These are phyloP conservation scores for Anacardium occidentale DNA, from an alignment of 345 rosid species.

Conservation along the genomic window DNA sequence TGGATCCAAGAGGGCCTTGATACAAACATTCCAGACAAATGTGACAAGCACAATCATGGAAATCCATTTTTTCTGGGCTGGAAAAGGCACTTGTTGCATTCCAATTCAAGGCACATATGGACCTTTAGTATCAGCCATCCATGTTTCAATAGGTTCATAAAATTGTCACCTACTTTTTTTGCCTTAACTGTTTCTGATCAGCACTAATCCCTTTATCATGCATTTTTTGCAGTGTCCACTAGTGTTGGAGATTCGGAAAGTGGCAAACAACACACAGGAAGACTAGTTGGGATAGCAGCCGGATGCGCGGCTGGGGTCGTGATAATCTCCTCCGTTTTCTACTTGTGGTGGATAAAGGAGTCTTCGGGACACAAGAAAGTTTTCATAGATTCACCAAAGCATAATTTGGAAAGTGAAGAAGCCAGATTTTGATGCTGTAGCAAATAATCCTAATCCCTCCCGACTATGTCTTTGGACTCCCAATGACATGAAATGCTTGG, in stretches of 20 bases:
- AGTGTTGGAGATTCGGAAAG: slow-evolving; percentile 16
- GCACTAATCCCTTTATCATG: neutral
- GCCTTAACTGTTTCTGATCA: neutral
- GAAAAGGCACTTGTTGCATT: slow-evolving; percentile 67
- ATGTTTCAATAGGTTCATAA: slow-evolving; percentile 42
- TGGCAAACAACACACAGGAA: slow-evolving; percentile 27
- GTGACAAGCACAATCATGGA: slow-evolving; percentile 53
- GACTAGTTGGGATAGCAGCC: slow-evolving; percentile 37
- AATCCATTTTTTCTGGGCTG: slow-evolving; percentile 59
- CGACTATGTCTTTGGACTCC: neutral
- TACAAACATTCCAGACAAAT: slow-evolving; percentile 37
- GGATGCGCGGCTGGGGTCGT: slow-evolving; percentile 33
- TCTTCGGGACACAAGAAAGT: slow-evolving; percentile 17
- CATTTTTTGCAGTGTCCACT: slow-evolving; percentile 17
- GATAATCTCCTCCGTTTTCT: slow-evolving; percentile 34
- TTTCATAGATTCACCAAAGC: slow-evolving; percentile 27
- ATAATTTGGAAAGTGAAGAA: neutral
- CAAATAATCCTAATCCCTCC: neutral
- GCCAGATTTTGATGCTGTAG: neutral
- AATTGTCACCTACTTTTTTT: neutral
- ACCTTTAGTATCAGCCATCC: slow-evolving; percentile 55
- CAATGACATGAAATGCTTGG: neutral
- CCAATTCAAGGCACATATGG: slow-evolving; percentile 55
- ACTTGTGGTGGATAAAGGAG: slow-evolving; percentile 35
- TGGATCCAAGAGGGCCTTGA: slow-evolving; percentile 46